Evolutionary conservation across 108 stramenopile genomes (phyloP), one percentile per base, ranked within the genome.

Genomic region (Fistulifera pelliculosa): DNA sequence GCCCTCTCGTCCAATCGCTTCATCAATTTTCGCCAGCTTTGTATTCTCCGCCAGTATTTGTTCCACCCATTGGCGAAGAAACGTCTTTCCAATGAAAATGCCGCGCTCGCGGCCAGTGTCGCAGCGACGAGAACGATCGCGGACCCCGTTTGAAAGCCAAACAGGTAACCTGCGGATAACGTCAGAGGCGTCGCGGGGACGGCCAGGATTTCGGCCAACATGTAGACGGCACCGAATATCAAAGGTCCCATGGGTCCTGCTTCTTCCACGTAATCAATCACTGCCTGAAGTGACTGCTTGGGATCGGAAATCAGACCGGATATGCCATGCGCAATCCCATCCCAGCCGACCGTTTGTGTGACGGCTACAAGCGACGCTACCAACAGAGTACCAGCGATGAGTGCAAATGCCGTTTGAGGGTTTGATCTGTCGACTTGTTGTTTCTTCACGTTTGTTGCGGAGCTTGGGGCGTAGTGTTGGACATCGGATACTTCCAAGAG

Each of bases 171-270:
- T n/a, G 81, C 73, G 31, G 74, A 71, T 10, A 82, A 67, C 17
- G 90, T 87, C 15, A 92, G 67, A 22, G 86, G 68, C 17, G 77
- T 62, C 12, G 82, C 86, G 10, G 90, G 90, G 16, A 86, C 62
- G 18, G 81, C 85, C n/a, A 86, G 66, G 4, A 86, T 65, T 68
- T 86, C 85, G 0, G 81, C 80, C 18, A 82, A 41, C 24, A 66
- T 54, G 58, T 86, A 75, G 15, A 79, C 35, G 22, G 55, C 11
- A 2, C 55, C 54, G 47, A 52, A 64, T 16, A 44, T 44, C 24
- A 64, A 12, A 1, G 28, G 25, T 15, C 62, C 62, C 16, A 35
- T 28, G 10, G 62, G 62, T 55, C 62, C 62, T n/a, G 55, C 13
- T 10, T 23, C 61, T 53, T 53, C 6, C 16, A 62, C 41, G 11